These are phyloP conservation scores for Musa troglodytarum DNA, from an alignment of 176 grass and related monocot genomes.

Conservation along the genomic window DNA sequence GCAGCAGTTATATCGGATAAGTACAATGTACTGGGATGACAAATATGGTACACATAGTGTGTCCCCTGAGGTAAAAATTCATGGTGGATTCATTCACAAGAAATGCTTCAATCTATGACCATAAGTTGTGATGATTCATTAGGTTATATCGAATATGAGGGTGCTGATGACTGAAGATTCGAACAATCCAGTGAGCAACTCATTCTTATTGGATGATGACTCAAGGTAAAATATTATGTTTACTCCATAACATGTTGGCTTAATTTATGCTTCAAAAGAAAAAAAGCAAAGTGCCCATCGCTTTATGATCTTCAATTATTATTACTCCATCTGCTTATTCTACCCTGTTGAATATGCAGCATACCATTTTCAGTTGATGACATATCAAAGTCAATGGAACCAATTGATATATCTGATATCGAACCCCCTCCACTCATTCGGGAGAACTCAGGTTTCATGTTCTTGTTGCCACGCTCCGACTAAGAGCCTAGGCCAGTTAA, in stretches of 20 bases:
- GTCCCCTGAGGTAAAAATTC: conserved; percentile 31
- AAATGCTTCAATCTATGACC: too few relatives aligned
- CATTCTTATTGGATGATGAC: conserved; percentile 90
- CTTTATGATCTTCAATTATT: too few relatives aligned
- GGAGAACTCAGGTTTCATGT: conserved; percentile 85
- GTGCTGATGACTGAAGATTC: conserved; percentile 90
- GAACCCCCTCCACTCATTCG: conserved; percentile 65
- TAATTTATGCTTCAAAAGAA: too few relatives aligned
- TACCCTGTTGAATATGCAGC: conserved; percentile 15
- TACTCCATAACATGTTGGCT: not conserved
- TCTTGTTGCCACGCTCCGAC: conserved; percentile 61
- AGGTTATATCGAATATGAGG: conserved; percentile 89
- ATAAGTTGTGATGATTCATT: not conserved
- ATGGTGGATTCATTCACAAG: not conserved
- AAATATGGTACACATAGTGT: conserved; percentile 11
- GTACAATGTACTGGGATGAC: too few relatives aligned
- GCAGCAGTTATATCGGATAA: conserved; percentile 34
- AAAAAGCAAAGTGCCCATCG: too few relatives aligned
- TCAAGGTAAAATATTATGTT: conserved; percentile 48
- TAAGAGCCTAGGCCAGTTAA: conserved; percentile 3
- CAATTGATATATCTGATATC: conserved; percentile 79
- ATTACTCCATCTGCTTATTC: too few relatives aligned
- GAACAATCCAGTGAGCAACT: conserved; percentile 61
- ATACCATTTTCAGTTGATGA: conserved; percentile 85
- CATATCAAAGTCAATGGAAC: conserved; percentile 78